These are phyloP conservation scores for Catunica adiposa DNA, from an alignment of 2,329 filamentous ascomycete genomes.

Conservation along the genomic window DNA sequence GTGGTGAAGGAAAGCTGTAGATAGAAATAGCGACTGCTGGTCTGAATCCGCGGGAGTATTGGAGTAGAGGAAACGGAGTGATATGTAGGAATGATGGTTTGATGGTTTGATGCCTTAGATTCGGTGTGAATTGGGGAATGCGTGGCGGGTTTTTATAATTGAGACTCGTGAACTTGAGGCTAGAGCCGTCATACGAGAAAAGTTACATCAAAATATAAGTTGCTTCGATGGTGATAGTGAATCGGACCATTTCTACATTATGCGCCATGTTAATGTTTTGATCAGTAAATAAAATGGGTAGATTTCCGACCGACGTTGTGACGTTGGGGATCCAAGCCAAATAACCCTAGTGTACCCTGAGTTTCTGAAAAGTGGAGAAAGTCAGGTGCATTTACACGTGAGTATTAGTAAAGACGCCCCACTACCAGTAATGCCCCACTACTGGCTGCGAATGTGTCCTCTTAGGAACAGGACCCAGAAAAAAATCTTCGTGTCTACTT, in stretches of 20 bases:
- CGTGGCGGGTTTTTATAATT: too few species aligned
- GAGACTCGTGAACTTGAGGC: too few species aligned
- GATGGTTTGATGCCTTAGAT: neutral
- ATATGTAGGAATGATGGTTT: neutral
- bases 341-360: neutral
- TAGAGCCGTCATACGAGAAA: too few species aligned
- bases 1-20: neutral
- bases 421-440: neutral
- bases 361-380: neutral
- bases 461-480: neutral
- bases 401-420: neutral
- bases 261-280: neutral
- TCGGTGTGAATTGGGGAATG: too few species aligned
- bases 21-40: too few species aligned
- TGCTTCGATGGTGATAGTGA: neutral
- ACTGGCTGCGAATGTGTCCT: neutral
- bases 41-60: too few species aligned
- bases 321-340: neutral
- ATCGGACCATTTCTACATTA: neutral
- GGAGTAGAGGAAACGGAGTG: too few species aligned
- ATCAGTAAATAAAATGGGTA: neutral
- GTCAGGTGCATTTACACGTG: conserved; percentile 1
- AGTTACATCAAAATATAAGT: too few species aligned
- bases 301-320: neutral
- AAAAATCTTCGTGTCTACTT: neutral